phyloP scores from a whole-genome alignment of 352 stramenopile species.

The Nothophytophthora sp. region DNA sequence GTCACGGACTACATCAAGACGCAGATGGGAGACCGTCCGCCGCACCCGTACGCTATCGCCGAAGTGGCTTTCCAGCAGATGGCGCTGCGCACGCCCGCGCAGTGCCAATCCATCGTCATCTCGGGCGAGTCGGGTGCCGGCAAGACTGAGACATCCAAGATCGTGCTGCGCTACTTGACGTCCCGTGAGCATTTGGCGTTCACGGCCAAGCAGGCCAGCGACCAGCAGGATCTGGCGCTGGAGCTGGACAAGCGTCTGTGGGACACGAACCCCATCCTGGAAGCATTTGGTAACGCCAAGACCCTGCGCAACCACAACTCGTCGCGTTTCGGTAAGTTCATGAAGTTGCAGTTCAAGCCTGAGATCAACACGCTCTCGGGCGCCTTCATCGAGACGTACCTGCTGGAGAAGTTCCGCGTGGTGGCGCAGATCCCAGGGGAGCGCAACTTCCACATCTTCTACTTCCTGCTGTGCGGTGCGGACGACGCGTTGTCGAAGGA shows the following conservation, averaged over 20 bases:
- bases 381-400: slow-evolving; percentile 88
- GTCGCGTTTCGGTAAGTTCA: slow-evolving; percentile 88
- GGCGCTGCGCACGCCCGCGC: slow-evolving; percentile 73
- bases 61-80: slow-evolving; percentile 91
- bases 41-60: slow-evolving; percentile 83
- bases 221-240: slow-evolving; percentile 61
- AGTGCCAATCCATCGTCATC: slow-evolving; percentile 90
- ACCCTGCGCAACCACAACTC: slow-evolving; percentile 90
- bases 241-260: slow-evolving; percentile 87
- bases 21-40: slow-evolving; percentile 83
- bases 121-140: slow-evolving; percentile 85
- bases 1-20: slow-evolving; percentile 90
- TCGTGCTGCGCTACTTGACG: slow-evolving; percentile 87
- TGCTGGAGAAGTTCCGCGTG: slow-evolving; percentile 91
- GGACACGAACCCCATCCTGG: slow-evolving; percentile 90
- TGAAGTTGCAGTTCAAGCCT: slow-evolving; percentile 89
- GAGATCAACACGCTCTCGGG: slow-evolving; percentile 70
- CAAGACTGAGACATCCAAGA: slow-evolving; percentile 91
- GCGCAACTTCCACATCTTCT: slow-evolving; percentile 93
- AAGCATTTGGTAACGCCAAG: slow-evolving; percentile 90
- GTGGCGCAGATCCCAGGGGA: slow-evolving; percentile 85
- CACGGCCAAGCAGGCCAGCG: slow-evolving; percentile 31
- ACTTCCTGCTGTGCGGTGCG: slow-evolving; percentile 84
- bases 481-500: slow-evolving; percentile 57
- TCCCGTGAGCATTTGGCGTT: slow-evolving; percentile 73